A percentile compares a stretch with the other conserved stretches of the same genome.
Evolutionary conservation across 2,329 filamentous ascomycete genomes (phyloP).

Genomic region (Cadophora malorum): DNA sequence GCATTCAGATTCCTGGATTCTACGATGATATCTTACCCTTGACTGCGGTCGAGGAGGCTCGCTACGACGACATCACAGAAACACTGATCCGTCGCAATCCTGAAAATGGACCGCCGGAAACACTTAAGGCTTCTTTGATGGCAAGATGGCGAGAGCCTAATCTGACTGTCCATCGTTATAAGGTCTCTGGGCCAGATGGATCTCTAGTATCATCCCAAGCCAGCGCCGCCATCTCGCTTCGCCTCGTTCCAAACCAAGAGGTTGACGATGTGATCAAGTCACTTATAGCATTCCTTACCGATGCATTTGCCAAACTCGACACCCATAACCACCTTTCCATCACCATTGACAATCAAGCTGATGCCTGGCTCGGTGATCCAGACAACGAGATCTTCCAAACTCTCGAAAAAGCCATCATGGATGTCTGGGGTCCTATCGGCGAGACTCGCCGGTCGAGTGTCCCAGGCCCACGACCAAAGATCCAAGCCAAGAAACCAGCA

Average conservation of each 20-base stretch:
- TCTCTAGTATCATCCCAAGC: conserved; percentile 91
- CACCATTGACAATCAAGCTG: conserved; percentile 89
- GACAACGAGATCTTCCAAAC: conserved; percentile 90
- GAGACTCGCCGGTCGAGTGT: conserved; percentile 47
- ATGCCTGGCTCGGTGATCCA: conserved; percentile 94
- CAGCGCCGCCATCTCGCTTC: conserved; percentile 85
- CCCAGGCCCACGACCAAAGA: conserved; percentile 45
- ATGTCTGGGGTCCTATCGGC: conserved; percentile 75
- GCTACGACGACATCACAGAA: conserved; percentile 84
- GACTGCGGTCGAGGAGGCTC: conserved; percentile 74
- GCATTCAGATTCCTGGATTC: conserved; percentile 85
- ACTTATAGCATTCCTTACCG: conserved; percentile 70
- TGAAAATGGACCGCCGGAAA: conserved; percentile 61
- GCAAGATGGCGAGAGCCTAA: conserved; percentile 95
- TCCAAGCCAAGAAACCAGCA: conserved; percentile 30
- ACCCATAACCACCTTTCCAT: conserved; percentile 83
- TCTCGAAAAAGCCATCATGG: conserved; percentile 82
- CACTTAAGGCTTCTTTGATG: conserved; percentile 86
- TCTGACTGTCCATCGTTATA: conserved; percentile 90
- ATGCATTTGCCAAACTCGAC: conserved; percentile 75
- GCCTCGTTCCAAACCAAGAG: conserved; percentile 92
- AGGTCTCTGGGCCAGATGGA: conserved; percentile 89
- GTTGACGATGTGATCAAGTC: conserved; percentile 75
- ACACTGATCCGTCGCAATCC: conserved; percentile 77
- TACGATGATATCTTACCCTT: conserved; percentile 83